Percentiles rank a stretch among this genome's conserved stretches.
Evolutionary conservation across 176 grass and related monocot genomes (phyloP).

Genomic region (Luzula sylvatica): DNA sequence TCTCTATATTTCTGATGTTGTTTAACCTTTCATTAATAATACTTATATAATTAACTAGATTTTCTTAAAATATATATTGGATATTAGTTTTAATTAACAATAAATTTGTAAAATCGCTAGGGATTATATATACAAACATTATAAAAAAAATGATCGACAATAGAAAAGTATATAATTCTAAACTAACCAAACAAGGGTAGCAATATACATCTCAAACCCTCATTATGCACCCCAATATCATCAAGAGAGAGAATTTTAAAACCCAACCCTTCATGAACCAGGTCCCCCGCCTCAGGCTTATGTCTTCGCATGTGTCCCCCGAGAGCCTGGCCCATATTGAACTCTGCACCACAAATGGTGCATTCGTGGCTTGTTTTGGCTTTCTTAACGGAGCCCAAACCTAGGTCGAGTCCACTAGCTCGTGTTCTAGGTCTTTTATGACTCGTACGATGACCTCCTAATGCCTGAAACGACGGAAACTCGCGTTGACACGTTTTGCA

Average conservation of each 20-base stretch:
- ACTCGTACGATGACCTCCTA: conserved; percentile 49
- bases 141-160: too few relatives aligned
- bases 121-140: too few relatives aligned
- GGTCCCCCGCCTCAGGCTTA: neutral
- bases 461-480: conserved; percentile 50
- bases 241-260: neutral
- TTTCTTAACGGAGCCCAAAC: conserved; percentile 8
- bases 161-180: too few relatives aligned
- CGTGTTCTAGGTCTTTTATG: conserved; percentile 36
- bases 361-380: conserved; percentile 34
- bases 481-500: conserved; percentile 39
- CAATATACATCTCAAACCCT: neutral
- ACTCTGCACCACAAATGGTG: conserved; percentile 42
- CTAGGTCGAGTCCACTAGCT: conserved; percentile 29
- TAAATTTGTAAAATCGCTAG: too few relatives aligned
- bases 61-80: too few relatives aligned
- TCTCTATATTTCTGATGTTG: too few relatives aligned
- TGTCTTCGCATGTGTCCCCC: conserved; percentile 58
- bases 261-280: neutral
- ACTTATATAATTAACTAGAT: too few relatives aligned
- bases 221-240: neutral
- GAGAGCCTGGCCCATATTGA: conserved; percentile 49
- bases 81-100: too few relatives aligned
- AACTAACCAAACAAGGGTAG: conserved; percentile 4
- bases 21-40: too few relatives aligned